Conservation (phyloP, 2,329 filamentous ascomycete genomes). For the Amesomyces nigricolor region DNA sequence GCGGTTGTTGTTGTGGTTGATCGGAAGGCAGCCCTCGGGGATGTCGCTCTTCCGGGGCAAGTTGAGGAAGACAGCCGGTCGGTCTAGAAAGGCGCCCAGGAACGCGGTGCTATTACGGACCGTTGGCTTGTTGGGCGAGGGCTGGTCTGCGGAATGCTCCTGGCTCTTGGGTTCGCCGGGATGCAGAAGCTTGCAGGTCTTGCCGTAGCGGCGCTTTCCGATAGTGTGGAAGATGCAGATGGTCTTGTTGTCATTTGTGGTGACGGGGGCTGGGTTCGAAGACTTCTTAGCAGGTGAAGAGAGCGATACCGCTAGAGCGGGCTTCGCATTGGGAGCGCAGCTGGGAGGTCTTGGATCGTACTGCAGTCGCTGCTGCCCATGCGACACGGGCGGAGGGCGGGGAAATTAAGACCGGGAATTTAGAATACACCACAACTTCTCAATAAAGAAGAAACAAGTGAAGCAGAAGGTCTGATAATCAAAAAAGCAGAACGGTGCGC, state of each 20-base stretch:
- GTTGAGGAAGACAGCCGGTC: not conserved
- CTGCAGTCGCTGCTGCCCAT: too few species aligned
- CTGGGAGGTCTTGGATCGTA: too few species aligned
- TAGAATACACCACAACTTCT: too few species aligned
- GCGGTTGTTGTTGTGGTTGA: slow-evolving; percentile 28
- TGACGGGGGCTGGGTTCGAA: not conserved
- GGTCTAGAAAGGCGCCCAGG: slow-evolving; percentile 8
- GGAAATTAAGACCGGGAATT: too few species aligned
- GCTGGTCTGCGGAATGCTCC: not conserved
- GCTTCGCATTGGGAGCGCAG: not conserved
- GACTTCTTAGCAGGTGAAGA: not conserved
- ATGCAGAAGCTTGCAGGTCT: slow-evolving; percentile 28
- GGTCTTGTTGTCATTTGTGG: slow-evolving; percentile 16
- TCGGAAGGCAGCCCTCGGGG: slow-evolving; percentile 25
- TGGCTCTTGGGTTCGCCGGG: not conserved
- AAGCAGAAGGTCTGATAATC: too few species aligned
- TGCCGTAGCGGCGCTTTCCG: slow-evolving; percentile 31
- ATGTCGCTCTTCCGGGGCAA: slow-evolving; percentile 27
- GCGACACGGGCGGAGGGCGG: too few species aligned
- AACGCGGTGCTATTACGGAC: not conserved
- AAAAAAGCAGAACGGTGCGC: too few species aligned
- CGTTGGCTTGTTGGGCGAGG: not conserved
- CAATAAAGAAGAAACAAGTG: too few species aligned
- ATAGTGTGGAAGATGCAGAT: slow-evolving; percentile 27
- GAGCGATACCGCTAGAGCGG: not conserved